Percentiles rank a stretch among this genome's conserved stretches.
These are phyloP conservation scores for Leersia perrieri DNA, from an alignment of 176 grass and related monocot genomes.

Conservation along the genomic window DNA sequence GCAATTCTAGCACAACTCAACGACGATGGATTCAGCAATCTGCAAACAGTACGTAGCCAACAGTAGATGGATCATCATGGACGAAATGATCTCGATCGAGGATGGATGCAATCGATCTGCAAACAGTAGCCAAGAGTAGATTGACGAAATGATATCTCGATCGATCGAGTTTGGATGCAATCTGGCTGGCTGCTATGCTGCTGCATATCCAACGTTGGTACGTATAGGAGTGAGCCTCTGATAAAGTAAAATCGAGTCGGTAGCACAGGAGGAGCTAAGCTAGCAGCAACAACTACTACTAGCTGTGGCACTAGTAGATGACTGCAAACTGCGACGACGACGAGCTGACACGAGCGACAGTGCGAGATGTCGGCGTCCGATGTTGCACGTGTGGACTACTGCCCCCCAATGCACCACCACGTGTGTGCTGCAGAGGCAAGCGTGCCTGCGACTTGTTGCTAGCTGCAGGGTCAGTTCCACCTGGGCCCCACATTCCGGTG, in stretches of 20 bases:
- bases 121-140: background rate
- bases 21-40: too few species aligned
- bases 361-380: constrained; percentile 28
- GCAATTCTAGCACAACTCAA: too few species aligned
- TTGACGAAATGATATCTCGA: too few species aligned
- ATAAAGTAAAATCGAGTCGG: background rate
- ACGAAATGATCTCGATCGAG: too few species aligned
- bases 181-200: too few species aligned
- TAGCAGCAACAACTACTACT: background rate
- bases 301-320: background rate
- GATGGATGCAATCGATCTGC: too few species aligned
- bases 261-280: background rate
- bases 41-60: too few species aligned
- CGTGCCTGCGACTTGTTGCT: background rate
- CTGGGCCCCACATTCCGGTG: background rate
- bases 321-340: background rate
- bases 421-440: constrained; percentile 9
- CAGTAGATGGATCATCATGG: too few species aligned
- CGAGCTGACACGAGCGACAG: constrained; percentile 19
- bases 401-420: constrained; percentile 20
- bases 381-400: constrained; percentile 36
- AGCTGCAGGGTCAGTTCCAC: background rate
- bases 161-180: too few species aligned
- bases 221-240: background rate
- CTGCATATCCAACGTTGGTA: background rate